Evolutionary conservation across 1,284 basidiomycete genomes (phyloP).

Genomic region (Sanghuangporus weigelae): DNA sequence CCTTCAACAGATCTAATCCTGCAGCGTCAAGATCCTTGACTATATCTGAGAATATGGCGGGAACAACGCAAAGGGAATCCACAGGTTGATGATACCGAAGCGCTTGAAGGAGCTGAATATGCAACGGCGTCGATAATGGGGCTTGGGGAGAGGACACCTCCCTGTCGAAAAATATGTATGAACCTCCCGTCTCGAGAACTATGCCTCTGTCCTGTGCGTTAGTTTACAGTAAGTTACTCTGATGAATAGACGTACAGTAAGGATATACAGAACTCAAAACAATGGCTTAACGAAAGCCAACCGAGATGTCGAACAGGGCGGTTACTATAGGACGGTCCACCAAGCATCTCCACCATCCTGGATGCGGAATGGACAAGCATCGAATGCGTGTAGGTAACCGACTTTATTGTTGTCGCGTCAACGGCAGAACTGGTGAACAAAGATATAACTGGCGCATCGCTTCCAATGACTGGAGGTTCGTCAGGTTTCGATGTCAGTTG

Average conservation of each 20-base stretch:
- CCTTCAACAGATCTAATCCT: background rate
- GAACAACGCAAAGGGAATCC: slow-evolving; percentile 15
- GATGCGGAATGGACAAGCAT: slow-evolving; percentile 10
- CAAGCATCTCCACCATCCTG: slow-evolving; percentile 11
- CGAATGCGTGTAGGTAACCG: slow-evolving; percentile 19
- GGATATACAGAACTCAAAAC: slow-evolving; percentile 19
- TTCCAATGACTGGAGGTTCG: background rate
- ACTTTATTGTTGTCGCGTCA: slow-evolving; percentile 18
- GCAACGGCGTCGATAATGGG: slow-evolving; percentile 4
- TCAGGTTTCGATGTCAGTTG: background rate
- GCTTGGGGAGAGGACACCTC: slow-evolving; percentile 14
- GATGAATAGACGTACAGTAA: slow-evolving; percentile 12
- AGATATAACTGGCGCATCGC: slow-evolving; percentile 1
- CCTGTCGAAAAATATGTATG: slow-evolving; percentile 19
- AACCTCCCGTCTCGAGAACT: slow-evolving; percentile 17
- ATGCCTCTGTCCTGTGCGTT: slow-evolving; percentile 5
- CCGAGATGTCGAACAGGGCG: slow-evolving; percentile 19
- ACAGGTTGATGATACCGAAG: slow-evolving; percentile 16
- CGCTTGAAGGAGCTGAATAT: slow-evolving; percentile 13
- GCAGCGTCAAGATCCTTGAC: background rate
- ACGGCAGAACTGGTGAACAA: slow-evolving; percentile 21
- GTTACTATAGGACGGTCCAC: slow-evolving; percentile 1
- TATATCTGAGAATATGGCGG: slow-evolving; percentile 9
- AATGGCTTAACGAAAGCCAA: slow-evolving; percentile 21
- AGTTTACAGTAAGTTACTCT: background rate